These are phyloP conservation scores for Lineolata rhizophorae DNA, from an alignment of 495 filamentous ascomycete genomes.

Conservation along the genomic window DNA sequence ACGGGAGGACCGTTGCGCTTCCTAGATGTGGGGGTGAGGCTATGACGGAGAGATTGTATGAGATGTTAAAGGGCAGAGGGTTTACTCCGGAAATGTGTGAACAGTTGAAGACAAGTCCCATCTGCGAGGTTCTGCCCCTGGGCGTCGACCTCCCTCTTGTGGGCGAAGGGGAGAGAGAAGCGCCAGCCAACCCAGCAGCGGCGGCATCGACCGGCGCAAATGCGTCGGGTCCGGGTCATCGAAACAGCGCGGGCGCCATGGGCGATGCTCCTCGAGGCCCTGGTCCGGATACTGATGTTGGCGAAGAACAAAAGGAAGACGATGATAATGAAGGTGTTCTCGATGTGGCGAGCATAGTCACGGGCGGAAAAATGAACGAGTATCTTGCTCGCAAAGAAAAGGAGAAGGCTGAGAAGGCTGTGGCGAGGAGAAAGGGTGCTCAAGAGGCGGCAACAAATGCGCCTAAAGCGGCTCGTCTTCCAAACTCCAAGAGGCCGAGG, in stretches of 20 bases:
- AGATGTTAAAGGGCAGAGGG: slow-evolving; percentile 43
- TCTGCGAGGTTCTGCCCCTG: slow-evolving; percentile 66
- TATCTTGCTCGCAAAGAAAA: slow-evolving; percentile 80
- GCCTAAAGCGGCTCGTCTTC: slow-evolving; percentile 37
- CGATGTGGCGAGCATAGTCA: slow-evolving; percentile 84
- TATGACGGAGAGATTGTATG: slow-evolving; percentile 55
- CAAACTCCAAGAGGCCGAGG: slow-evolving; percentile 59
- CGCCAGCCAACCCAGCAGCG: slow-evolving; percentile 40
- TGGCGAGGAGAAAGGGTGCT: slow-evolving; percentile 32
- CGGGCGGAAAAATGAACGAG: slow-evolving; percentile 75
- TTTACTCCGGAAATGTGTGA: slow-evolving; percentile 83
- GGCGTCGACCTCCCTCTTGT: slow-evolving; percentile 28
- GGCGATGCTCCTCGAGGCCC: slow-evolving; percentile 26
- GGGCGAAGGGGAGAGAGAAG: too few species aligned
- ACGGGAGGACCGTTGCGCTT: slow-evolving; percentile 37
- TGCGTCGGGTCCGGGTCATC: slow-evolving; percentile 18
- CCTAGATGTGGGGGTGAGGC: slow-evolving; percentile 63
- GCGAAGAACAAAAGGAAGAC: slow-evolving; percentile 25
- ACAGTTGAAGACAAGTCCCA: slow-evolving; percentile 70
- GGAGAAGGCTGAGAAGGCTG: slow-evolving; percentile 56
- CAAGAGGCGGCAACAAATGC: slow-evolving; percentile 20
- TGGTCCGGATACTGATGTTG: slow-evolving; percentile 27
- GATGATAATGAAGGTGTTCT: slow-evolving; percentile 62
- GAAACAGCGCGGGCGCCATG: slow-evolving; percentile 15
- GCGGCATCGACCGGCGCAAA: slow-evolving; percentile 30